Conservation (phyloP, 306 rosid genomes). For the Senna siamea region DNA sequence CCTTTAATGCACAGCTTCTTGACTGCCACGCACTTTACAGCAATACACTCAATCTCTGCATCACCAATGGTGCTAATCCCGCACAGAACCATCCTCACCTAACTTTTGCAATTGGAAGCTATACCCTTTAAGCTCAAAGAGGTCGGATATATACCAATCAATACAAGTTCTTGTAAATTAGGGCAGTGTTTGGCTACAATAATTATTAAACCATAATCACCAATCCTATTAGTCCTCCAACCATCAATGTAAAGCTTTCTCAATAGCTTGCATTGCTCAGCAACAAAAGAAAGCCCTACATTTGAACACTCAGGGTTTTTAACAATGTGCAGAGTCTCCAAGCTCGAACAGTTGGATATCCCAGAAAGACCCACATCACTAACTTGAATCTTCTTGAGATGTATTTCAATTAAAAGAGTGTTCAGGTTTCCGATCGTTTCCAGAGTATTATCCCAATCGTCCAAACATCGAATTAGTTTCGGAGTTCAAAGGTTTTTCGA, state of each 20-base stretch:
- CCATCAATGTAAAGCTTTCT: slow-evolving; percentile 94
- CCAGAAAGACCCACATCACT: slow-evolving; percentile 45
- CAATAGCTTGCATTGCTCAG: slow-evolving; percentile 60
- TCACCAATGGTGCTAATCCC: slow-evolving; percentile 72
- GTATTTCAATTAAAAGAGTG: slow-evolving; percentile 61
- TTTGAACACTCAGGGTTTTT: slow-evolving; percentile 80
- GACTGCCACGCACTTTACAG: slow-evolving; percentile 63
- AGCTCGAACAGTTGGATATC: slow-evolving; percentile 37
- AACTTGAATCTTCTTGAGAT: slow-evolving; percentile 76
- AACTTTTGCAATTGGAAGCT: slow-evolving; percentile 59
- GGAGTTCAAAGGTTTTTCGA: slow-evolving; percentile 61
- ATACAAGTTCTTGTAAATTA: slow-evolving; percentile 77
- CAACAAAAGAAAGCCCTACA: slow-evolving; percentile 60
- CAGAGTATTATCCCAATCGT: slow-evolving; percentile 77
- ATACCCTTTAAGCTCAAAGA: slow-evolving; percentile 53
- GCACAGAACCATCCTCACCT: slow-evolving; percentile 82
- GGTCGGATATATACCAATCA: slow-evolving; percentile 79
- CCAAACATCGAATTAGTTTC: slow-evolving; percentile 77
- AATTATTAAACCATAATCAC: slow-evolving; percentile 69
- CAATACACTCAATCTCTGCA: slow-evolving; percentile 72
- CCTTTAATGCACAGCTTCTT: slow-evolving; percentile 85
- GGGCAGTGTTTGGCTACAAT: slow-evolving; percentile 61
- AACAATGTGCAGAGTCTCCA: slow-evolving; percentile 63
- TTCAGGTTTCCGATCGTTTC: slow-evolving; percentile 52
- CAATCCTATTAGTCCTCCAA: slow-evolving; percentile 86